Base-by-base conservation (phyloP, 2,329 filamentous ascomycete species). In the Lachnellula suecica region DNA sequence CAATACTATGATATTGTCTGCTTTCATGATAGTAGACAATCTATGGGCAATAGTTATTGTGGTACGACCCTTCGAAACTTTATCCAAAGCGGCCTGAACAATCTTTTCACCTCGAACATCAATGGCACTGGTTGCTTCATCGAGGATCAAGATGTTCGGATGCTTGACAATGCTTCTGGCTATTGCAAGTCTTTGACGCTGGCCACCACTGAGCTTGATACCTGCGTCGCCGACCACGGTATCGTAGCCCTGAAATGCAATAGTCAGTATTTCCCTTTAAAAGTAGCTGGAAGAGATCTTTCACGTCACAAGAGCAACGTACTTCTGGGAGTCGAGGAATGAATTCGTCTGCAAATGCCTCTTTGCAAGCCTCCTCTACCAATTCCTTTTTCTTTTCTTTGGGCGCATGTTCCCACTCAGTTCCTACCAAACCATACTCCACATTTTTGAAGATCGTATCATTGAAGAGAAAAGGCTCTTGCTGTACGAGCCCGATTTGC, bases 1-100 rank as follows among this genome's bases (percentile, higher is more conserved):
- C 48, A 95, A 70, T 1, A 95, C 90, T 7, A 91, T 74, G 49
- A 95, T 95, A 34, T 84, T 82, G 64, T 95, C 87, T 3, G 90
- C 89, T 58, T 87, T 83, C 67, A 84, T 86, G 62, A 91, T 77
- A 71, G 88, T 91, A 0, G 85, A 88, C 2, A 91, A 74, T 3
- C 87, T 77, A 68, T 91, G 61, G 17, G 83, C 82, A 52, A 87
- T 83, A 8, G 81, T 75, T 44, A 87, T 81, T 0, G 83, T 86
- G 0, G 84, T 87, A 17, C 83, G 72, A 25, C 76, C 75, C 38
- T 72, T 68, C 0, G 79, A 80, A 1, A 84, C 72, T 15, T 72
- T 71, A 51, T 78, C 75, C 11, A 83, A 70, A 1, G 79, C 79
- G 37, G 71, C 68, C 61, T 83, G 79, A 2, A 84, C 79, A 25